A percentile compares a stretch with the other conserved stretches of the same genome.
Evolutionary conservation across 225 moss, liverwort and hornwort species (phyloP).

Genomic region (Antitrichia curtipendula): DNA sequence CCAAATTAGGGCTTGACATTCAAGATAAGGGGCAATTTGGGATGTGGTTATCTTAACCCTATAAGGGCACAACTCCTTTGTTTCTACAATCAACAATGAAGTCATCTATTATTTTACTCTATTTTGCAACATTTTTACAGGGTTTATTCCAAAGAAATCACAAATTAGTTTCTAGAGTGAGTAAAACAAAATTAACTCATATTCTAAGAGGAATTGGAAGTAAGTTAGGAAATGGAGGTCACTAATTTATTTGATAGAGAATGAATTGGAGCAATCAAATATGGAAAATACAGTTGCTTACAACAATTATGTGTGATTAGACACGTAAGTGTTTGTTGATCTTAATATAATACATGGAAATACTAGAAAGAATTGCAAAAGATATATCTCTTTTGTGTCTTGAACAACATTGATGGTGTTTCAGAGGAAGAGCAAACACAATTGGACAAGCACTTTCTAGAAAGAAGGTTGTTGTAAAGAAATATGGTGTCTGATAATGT

Average conservation of each 20-base stretch:
- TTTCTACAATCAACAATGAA: not conserved
- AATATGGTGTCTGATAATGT: not conserved
- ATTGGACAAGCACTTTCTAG: fast-evolving
- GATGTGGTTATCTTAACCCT: too few relatives aligned
- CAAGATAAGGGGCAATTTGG: too few relatives aligned
- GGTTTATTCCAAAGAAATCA: not conserved
- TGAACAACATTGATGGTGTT: too few relatives aligned
- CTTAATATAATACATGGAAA: not conserved
- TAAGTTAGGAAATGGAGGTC: not conserved
- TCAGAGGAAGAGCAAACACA: not conserved
- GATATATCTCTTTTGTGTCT: fast-evolving
- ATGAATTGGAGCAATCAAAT: not conserved
- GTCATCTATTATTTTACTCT: not conserved
- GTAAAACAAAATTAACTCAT: not conserved
- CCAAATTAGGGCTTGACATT: too few relatives aligned
- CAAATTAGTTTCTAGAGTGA: fast-evolving
- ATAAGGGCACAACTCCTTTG: fast-evolving
- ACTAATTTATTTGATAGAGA: not conserved
- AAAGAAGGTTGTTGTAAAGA: fast-evolving
- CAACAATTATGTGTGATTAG: not conserved
- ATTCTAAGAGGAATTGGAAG: not conserved
- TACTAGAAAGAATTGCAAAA: not conserved
- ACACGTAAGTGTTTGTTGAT: fast-evolving
- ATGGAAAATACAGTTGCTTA: not conserved
- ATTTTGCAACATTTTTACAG: fast-evolving